Base-by-base conservation (phyloP, 2,329 filamentous ascomycete genomes). In the Cercospora zeina region DNA sequence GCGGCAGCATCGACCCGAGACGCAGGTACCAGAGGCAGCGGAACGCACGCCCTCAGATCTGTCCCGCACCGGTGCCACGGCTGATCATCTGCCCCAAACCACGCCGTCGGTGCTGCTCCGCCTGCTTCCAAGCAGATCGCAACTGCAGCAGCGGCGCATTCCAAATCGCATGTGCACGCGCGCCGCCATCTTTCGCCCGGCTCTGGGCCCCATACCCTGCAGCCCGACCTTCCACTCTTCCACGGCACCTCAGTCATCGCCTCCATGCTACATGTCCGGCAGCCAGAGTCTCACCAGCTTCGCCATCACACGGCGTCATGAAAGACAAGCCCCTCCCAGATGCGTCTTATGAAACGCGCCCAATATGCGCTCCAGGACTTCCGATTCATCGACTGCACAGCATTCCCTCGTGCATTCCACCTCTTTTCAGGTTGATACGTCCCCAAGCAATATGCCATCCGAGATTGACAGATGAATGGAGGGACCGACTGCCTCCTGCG, bases 1-100 rank as follows among this genome's bases (percentile, higher is more conserved):
- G 19, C 55, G 61, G 61, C 16, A 49, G 13, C 13, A 8, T 39
- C 16, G 21, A 36, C 47, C 55, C 61, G 61, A 42, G 21, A 62
- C 55, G 61, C 61, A 62, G 61, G 61, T 55, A 62, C 61, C 54
- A 62, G 53, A 42, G 24, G 39, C 45, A 39, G 4, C n/a, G 9
- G 24, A 27, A 31, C 30, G 37, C 50, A 50, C 36, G 50, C 59
- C 37, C 37, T 47, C 53, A 49, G 51, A 33, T 34, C 60, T 53
- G 6, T 49, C 37, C 47, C 33, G 27, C 45, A 14, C 60, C 60
- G 16, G 27, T 21, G 47, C 55, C 36, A 49, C 58, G 60, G 60
- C 60, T 53, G 47, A 16, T 62, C 60, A 54, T 31, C 54, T 54
- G 60, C n/a, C 51, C 27, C 51, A 53, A 30, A 27, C 60, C 60